These are phyloP conservation scores for Hevea brasiliensis DNA, from an alignment of 345 rosid species.

Conservation along the genomic window DNA sequence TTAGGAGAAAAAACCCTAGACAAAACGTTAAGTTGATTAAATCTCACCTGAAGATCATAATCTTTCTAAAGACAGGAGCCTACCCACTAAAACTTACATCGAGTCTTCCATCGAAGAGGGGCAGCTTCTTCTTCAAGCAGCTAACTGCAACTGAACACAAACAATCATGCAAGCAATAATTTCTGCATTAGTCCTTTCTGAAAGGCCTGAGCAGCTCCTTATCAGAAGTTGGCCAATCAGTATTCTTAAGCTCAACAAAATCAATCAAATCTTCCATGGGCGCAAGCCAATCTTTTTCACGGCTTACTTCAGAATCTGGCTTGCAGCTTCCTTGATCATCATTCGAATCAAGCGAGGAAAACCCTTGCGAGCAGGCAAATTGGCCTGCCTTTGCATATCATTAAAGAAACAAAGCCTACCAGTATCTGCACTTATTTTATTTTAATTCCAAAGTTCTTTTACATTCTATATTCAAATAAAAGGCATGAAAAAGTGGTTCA, in stretches of 20 bases:
- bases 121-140: conserved; percentile 43
- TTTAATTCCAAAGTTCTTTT: too few species aligned
- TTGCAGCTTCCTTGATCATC: conserved; percentile 40
- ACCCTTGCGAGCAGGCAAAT: conserved; percentile 35
- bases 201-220: conserved; percentile 17
- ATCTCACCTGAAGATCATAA: not conserved
- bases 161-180: conserved; percentile 43
- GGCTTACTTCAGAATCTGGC: conserved; percentile 25
- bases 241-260: conserved; percentile 6
- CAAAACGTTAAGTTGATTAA: conserved; percentile 15
- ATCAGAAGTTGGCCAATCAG: conserved; percentile 40
- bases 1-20: conserved; percentile 15
- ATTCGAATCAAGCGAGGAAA: conserved; percentile 25
- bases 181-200: conserved; percentile 26
- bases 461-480: too few species aligned
- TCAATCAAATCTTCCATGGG: conserved; percentile 21
- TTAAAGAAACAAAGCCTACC: too few species aligned
- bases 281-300: conserved; percentile 12
- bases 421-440: not conserved
- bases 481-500: too few species aligned
- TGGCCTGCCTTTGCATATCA: conserved; percentile 25
- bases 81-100: not conserved
- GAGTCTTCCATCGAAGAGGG: conserved; percentile 36
- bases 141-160: conserved; percentile 34
- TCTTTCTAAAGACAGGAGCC: conserved; percentile 22